These are phyloP conservation scores for Botrytis cinerea DNA, from an alignment of 2,329 filamentous ascomycete genomes.

Conservation along the genomic window DNA sequence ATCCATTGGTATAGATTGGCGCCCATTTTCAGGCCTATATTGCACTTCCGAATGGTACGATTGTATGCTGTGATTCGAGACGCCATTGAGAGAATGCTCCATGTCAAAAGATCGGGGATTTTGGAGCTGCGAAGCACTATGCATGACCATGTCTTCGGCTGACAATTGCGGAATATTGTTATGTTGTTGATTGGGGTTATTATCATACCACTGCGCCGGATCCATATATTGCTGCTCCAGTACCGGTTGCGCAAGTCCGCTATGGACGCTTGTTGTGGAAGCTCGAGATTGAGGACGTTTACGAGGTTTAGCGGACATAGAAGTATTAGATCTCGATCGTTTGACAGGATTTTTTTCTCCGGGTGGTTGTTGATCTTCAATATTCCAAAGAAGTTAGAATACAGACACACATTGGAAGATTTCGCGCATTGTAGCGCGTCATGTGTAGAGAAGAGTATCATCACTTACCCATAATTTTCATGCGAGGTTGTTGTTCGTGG, in stretches of 20 bases:
- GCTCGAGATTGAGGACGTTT: constrained; percentile 50
- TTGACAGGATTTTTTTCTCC: constrained; percentile 43
- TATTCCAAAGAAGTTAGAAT: constrained; percentile 30
- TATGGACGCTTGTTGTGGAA: constrained; percentile 51
- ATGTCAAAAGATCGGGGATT: constrained; percentile 51
- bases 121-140: constrained; percentile 58
- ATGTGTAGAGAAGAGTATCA: constrained; percentile 13
- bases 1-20: constrained; percentile 57
- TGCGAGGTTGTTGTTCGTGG: constrained; percentile 22
- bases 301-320: constrained; percentile 45
- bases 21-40: constrained; percentile 42
- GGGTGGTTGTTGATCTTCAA: constrained; percentile 37
- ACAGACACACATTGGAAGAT: constrained; percentile 2
- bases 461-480: constrained; percentile 38
- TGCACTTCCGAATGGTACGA: constrained; percentile 47
- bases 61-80: constrained; percentile 48
- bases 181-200: constrained; percentile 36
- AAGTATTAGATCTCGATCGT: constrained; percentile 50
- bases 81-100: constrained; percentile 52
- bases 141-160: constrained; percentile 61
- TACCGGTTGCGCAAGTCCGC: constrained; percentile 38
- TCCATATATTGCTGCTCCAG: constrained; percentile 39
- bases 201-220: constrained; percentile 41
- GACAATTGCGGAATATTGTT: constrained; percentile 47
- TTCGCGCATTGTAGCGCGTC: constrained; percentile 19